A percentile compares a stretch with the other conserved stretches of the same genome.
Conservation (phyloP, 495 filamentous ascomycete genomes). For the Pseudoneurospora amorphoporcata region DNA sequence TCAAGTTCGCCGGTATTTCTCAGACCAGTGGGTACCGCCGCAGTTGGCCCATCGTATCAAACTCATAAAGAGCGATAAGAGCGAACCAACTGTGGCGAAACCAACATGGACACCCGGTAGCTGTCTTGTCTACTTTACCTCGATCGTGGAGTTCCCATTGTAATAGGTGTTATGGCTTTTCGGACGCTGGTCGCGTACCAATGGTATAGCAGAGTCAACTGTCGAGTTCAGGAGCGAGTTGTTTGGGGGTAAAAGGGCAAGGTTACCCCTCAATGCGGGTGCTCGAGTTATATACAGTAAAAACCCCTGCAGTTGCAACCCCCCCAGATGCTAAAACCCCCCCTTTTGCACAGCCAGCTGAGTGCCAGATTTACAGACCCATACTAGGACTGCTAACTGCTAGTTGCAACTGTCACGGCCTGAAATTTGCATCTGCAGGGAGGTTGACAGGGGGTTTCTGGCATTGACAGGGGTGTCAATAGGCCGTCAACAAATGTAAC, state of each 20-base stretch:
- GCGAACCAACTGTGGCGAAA: background rate
- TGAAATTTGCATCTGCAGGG: too few relatives aligned
- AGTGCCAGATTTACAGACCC: too few relatives aligned
- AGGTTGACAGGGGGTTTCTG: too few relatives aligned
- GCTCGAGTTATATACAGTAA: background rate
- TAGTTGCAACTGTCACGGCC: too few relatives aligned
- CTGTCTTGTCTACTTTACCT: background rate
- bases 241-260: background rate
- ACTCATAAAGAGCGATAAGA: background rate
- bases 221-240: background rate
- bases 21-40: conserved; percentile 12
- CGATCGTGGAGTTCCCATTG: background rate
- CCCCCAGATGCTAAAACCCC: too few relatives aligned
- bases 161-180: background rate
- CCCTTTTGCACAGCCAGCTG: too few relatives aligned
- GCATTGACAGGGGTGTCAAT: too few relatives aligned
- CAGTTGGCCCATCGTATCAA: background rate
- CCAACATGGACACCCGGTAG: background rate
- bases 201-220: background rate
- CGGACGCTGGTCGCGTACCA: background rate
- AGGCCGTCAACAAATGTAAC: too few relatives aligned
- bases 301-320: too few relatives aligned
- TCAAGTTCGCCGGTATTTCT: conserved; percentile 55
- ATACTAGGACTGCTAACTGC: too few relatives aligned
- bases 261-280: background rate